Evolutionary conservation across 2,329 filamentous ascomycete species (phyloP), one percentile per base, ranked within the genome.

Genomic region (Botrytis paeoniae): DNA sequence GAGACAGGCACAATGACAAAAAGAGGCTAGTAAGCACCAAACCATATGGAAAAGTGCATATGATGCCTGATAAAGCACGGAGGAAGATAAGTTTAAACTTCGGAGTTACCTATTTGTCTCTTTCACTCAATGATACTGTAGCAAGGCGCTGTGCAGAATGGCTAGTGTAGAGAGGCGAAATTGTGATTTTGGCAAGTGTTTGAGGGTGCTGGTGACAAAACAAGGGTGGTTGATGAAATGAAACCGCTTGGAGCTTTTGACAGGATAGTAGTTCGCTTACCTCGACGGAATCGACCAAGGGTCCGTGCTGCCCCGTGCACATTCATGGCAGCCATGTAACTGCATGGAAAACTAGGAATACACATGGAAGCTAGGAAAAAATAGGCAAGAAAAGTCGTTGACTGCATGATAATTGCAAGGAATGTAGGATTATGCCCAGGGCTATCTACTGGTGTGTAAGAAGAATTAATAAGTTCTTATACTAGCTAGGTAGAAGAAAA

Each of bases 211-310:
- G 35, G 62, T 57, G 43, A 70, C 37, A 72, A 60, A 69, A 69
- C 70, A 72, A 69, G 70, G 70, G 54, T 72, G 68, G 59, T 62
- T 69, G 35, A 43, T 63, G 70, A 61, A 77, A 75, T 77, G 75
- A 77, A 77, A 77, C 75, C 75, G 76, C 76, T 76, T 75, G 70
- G 73, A 73, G 70, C 70, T 71, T 73, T 41, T 69, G 73, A 71
- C 69, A 73, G 72, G 70, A 61, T 68, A 73, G 60, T 65, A 72
- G 71, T 65, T 69, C 37, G 63, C 70, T 69, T 54, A 48, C 25
- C 41, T 39, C 32, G n/a, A 48, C 22, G 25, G 62, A 73, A 54
- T 61, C 68, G 41, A 70, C 51, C 69, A 71, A 72, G 70, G 73
- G 74, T 73, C 68, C 69, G 64, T 64, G 74, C 65, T 75, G 73